A percentile compares a stretch with the other conserved stretches of the same genome.
Conservation (phyloP, 306 rosid species). For the Quercus wislizeni region DNA sequence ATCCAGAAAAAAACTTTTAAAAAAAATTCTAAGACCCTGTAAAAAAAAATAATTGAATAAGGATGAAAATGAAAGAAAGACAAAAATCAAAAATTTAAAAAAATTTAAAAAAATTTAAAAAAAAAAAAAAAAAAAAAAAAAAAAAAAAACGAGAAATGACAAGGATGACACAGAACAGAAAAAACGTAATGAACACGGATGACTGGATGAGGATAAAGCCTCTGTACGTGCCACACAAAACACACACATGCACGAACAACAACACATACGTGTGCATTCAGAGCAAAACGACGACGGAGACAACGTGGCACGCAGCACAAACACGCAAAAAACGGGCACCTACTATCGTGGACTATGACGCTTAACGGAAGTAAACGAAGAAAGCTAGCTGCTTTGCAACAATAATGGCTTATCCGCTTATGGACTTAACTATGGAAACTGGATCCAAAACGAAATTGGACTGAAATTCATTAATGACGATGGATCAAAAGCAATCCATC, state of each 20-base stretch:
- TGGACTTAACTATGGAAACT: neutral
- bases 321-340: neutral
- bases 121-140: no score
- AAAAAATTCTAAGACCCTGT: neutral
- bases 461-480: constrained; percentile 54
- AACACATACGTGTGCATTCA: neutral
- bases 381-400: neutral
- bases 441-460: constrained; percentile 33
- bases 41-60: neutral
- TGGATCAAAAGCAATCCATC: constrained; percentile 51
- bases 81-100: no score
- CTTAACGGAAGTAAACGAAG: neutral
- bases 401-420: neutral
- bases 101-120: no score
- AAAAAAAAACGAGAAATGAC: neutral
- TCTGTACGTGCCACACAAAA: neutral
- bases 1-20: neutral
- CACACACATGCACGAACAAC: neutral
- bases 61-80: neutral
- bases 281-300: neutral
- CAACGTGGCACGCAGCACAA: constrained; percentile 13
- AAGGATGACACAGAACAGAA: neutral
- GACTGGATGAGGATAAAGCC: neutral
- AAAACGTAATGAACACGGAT: neutral
- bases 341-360: neutral